A percentile compares a stretch with the other conserved stretches of the same genome.
Conservation (phyloP, 805 yeast genomes). For the Sungouiella blattae region DNA sequence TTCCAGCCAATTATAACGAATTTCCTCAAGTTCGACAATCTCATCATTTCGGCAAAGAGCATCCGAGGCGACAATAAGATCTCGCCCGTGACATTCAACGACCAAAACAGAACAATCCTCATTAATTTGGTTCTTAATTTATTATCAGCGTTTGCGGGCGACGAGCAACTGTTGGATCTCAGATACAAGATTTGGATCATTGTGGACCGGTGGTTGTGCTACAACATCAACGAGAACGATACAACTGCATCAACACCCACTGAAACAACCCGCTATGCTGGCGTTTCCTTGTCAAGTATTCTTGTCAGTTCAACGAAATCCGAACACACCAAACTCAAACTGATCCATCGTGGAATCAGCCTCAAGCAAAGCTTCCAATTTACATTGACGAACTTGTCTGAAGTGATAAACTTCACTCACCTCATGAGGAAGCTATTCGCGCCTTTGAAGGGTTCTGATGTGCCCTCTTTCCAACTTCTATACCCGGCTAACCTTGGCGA, state of each 20-base stretch:
- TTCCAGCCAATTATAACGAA: slow-evolving; percentile 32
- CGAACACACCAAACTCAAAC: slow-evolving; percentile 8
- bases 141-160: slow-evolving; percentile 48
- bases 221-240: slow-evolving; percentile 18
- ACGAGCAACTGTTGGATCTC: slow-evolving; percentile 23
- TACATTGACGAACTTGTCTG: slow-evolving; percentile 47
- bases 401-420: slow-evolving; percentile 63
- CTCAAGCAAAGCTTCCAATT: slow-evolving; percentile 21
- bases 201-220: slow-evolving; percentile 68
- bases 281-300: slow-evolving; percentile 5
- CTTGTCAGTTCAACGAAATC: slow-evolving; percentile 3
- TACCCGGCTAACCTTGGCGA: slow-evolving; percentile 66
- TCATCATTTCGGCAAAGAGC: slow-evolving; percentile 18
- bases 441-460: slow-evolving; percentile 18
- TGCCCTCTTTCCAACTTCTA: slow-evolving; percentile 25
- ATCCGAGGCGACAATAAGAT: slow-evolving; percentile 10
- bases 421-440: slow-evolving; percentile 46
- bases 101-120: slow-evolving; percentile 33
- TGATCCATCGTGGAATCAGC: slow-evolving; percentile 3
- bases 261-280: slow-evolving; percentile 18
- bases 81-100: slow-evolving; percentile 25
- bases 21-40: slow-evolving; percentile 39
- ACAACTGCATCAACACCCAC: slow-evolving; percentile 10
- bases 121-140: slow-evolving; percentile 46
- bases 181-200: slow-evolving; percentile 61